phyloP scores from a whole-genome alignment of 768 basidiomycete genomes.

The Arthromyces matolae region DNA sequence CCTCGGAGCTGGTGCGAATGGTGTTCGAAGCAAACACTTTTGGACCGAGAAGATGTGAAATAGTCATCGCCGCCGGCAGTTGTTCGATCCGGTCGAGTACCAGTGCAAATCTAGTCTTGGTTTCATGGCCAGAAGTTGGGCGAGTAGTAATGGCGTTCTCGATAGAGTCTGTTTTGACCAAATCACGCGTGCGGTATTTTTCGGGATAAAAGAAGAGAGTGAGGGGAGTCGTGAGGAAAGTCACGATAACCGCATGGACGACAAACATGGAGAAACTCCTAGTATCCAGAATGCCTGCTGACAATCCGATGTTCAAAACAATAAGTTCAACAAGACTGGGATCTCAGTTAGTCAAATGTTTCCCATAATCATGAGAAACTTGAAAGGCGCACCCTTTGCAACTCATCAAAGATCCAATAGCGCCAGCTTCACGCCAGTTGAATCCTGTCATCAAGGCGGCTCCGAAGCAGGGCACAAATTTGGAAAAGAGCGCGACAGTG shows the following conservation, averaged over 20 bases:
- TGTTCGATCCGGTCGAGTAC: conserved; percentile 80
- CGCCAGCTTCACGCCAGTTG: conserved; percentile 70
- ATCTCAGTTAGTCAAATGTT: neutral
- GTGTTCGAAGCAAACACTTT: conserved; percentile 1
- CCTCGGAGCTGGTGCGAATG: conserved; percentile 18
- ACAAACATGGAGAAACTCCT: conserved; percentile 90
- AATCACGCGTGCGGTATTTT: conserved; percentile 44
- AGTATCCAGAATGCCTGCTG: conserved; percentile 57
- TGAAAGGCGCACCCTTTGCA: conserved; percentile 78
- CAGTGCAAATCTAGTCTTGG: conserved; percentile 64
- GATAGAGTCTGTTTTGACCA: conserved; percentile 15
- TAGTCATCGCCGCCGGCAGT: conserved; percentile 76
- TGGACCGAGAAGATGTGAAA: conserved; percentile 69
- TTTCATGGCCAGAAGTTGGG: conserved; percentile 30
- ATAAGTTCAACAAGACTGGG: conserved; percentile 77
- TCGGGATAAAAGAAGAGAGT: conserved; percentile 75
- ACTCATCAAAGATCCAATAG: conserved; percentile 85
- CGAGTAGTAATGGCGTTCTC: conserved; percentile 20
- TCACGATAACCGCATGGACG: conserved; percentile 69
- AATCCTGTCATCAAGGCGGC: conserved; percentile 62
- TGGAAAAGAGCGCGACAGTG: conserved; percentile 70
- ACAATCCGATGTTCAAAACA: conserved; percentile 83
- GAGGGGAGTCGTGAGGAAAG: conserved; percentile 82
- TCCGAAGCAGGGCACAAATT: conserved; percentile 67
- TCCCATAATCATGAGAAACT: neutral